Conservation (phyloP, 1,139 yeast genomes). For the Saccharomycopsis crataegensis region DNA sequence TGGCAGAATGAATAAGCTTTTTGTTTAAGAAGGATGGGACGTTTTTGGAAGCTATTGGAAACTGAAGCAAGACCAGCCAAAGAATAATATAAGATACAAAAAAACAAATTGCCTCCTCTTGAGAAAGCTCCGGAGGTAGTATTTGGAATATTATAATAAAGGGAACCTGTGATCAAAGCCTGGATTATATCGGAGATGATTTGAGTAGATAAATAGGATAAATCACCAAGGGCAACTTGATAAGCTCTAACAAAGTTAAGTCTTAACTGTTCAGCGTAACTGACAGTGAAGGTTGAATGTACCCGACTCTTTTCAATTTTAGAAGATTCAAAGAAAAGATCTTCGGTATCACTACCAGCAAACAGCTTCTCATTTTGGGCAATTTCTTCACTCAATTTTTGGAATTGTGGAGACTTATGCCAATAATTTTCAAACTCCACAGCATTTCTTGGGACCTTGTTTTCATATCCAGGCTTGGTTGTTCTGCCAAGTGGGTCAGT, state of each 20-base stretch:
- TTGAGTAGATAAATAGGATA: slow-evolving; percentile 40
- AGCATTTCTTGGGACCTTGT: slow-evolving; percentile 59
- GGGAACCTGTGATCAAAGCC: slow-evolving; percentile 46
- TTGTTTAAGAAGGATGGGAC: slow-evolving; percentile 51
- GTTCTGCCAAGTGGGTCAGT: slow-evolving; percentile 47
- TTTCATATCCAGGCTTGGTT: slow-evolving; percentile 44
- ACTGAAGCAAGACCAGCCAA: slow-evolving; percentile 51
- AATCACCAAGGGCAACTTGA: slow-evolving; percentile 45
- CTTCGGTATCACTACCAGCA: slow-evolving; percentile 32
- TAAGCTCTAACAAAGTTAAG: slow-evolving; percentile 42
- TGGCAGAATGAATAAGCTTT: slow-evolving; percentile 49
- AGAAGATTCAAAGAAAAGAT: slow-evolving; percentile 28
- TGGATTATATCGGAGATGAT: slow-evolving; percentile 42
- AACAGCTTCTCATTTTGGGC: slow-evolving; percentile 33
- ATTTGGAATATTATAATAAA: slow-evolving; percentile 37
- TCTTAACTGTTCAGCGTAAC: slow-evolving; percentile 39
- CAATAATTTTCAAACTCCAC: slow-evolving; percentile 62
- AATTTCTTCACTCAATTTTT: slow-evolving; percentile 37
- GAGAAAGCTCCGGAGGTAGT: slow-evolving; percentile 46
- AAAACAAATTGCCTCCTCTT: slow-evolving; percentile 51
- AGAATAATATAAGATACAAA: slow-evolving; percentile 45
- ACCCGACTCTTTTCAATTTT: slow-evolving; percentile 33
- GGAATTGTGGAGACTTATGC: slow-evolving; percentile 50
- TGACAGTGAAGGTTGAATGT: slow-evolving; percentile 39
- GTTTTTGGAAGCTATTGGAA: slow-evolving; percentile 38